Percentiles rank a stretch among this genome's conserved stretches.
Conservation (phyloP, 169 alveolate genomes). For the Plasmodium malariae region DNA sequence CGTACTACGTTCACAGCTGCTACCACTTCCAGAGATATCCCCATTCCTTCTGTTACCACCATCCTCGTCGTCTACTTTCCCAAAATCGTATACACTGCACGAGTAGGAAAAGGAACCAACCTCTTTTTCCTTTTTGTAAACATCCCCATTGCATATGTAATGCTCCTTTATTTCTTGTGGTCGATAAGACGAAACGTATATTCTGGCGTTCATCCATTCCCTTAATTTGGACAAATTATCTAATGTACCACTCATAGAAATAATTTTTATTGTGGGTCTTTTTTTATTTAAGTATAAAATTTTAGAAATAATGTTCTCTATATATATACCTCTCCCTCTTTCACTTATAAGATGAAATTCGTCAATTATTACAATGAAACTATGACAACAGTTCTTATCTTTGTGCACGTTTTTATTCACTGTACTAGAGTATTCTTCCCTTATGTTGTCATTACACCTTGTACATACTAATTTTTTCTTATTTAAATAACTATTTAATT, state of each 20-base stretch:
- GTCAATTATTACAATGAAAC: conserved; percentile 33
- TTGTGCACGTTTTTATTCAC: not conserved
- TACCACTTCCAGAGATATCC: not conserved
- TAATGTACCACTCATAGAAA: conserved; percentile 70
- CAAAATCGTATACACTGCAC: conserved; percentile 16
- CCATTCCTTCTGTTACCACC: not conserved
- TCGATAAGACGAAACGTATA: conserved; percentile 46
- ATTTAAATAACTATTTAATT: conserved; percentile 34
- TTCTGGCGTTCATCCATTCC: conserved; percentile 63
- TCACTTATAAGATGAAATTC: conserved; percentile 65
- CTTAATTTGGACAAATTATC: conserved; percentile 16
- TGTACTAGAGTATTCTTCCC: not conserved
- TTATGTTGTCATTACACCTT: not conserved
- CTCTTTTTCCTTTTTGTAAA: conserved; percentile 27
- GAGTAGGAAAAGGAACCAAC: not conserved
- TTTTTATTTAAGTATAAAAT: conserved; percentile 29
- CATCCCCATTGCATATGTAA: conserved; percentile 44
- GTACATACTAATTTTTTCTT: conserved; percentile 7
- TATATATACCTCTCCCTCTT: conserved; percentile 65
- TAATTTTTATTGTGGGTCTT: conserved; percentile 21
- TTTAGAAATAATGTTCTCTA: conserved; percentile 57
- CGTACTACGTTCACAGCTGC: not conserved
- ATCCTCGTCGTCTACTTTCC: not conserved
- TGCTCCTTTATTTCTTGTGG: conserved; percentile 69
- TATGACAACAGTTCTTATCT: not conserved